Percentiles rank a stretch among this genome's conserved stretches.
Conservation (phyloP, 352 stramenopile genomes). For the Globisporangium lucens region DNA sequence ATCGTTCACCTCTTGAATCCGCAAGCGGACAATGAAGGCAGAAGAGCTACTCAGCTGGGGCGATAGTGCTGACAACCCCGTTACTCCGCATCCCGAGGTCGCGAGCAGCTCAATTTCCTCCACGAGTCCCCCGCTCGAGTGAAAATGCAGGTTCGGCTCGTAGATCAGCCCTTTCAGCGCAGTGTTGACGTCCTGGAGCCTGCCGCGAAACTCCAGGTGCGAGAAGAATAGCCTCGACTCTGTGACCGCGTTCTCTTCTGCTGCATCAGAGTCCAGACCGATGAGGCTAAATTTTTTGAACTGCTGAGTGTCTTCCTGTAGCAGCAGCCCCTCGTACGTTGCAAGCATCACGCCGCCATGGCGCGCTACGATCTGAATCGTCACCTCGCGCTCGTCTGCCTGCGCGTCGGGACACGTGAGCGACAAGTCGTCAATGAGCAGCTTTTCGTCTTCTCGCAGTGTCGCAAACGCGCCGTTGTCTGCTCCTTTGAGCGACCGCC, state of each 20-base stretch:
- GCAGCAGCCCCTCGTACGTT: slow-evolving; percentile 33
- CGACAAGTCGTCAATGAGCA: slow-evolving; percentile 32
- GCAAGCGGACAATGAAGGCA: slow-evolving; percentile 21
- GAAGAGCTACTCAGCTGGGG: not conserved
- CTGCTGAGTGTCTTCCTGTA: slow-evolving; percentile 17
- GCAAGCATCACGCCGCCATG: slow-evolving; percentile 58
- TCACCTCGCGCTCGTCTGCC: slow-evolving; percentile 30
- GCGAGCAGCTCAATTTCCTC: slow-evolving; percentile 29
- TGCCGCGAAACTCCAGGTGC: slow-evolving; percentile 27
- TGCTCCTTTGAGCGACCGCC: slow-evolving; percentile 15
- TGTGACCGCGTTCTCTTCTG: slow-evolving; percentile 13
- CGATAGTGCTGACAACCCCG: not conserved
- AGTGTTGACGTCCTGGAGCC: slow-evolving; percentile 38
- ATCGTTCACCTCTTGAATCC: slow-evolving; percentile 34
- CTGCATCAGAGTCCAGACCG: not conserved
- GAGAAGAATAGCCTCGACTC: slow-evolving; percentile 47
- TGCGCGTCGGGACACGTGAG: slow-evolving; percentile 32
- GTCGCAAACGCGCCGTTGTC: slow-evolving; percentile 17
- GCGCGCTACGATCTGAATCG: slow-evolving; percentile 28
- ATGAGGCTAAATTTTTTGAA: slow-evolving; percentile 11
- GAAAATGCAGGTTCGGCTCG: slow-evolving; percentile 44
- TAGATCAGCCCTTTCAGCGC: slow-evolving; percentile 57
- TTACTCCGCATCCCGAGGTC: not conserved
- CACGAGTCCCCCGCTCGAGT: slow-evolving; percentile 34
- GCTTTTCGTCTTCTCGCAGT: slow-evolving; percentile 40